Conservation (phyloP, 176 grass and related monocot genomes). For the Cymbopogon citratus region DNA sequence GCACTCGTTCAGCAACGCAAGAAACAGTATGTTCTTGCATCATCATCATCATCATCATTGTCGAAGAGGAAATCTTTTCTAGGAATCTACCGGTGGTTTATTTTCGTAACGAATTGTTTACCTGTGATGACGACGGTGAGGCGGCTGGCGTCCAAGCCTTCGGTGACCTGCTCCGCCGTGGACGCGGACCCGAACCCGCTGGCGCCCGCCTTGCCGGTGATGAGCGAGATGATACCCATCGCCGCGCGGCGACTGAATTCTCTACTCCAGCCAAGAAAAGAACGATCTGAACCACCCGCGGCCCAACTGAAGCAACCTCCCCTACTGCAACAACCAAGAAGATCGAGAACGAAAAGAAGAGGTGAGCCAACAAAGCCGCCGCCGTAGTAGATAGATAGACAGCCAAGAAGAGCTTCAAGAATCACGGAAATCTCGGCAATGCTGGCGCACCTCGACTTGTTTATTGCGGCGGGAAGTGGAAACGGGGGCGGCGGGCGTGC, state of each 20-base stretch:
- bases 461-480: neutral
- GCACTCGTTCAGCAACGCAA: neutral
- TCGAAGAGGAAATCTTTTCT: neutral
- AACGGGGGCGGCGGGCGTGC: neutral
- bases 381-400: neutral
- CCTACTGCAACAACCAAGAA: too few relatives aligned
- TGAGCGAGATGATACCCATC: constrained; percentile 60
- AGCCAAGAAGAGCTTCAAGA: neutral
- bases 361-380: neutral
- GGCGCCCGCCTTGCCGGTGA: constrained; percentile 65
- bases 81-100: neutral
- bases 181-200: constrained; percentile 78
- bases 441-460: constrained; percentile 2
- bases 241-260: neutral
- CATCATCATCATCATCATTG: neutral
- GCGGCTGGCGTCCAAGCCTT: constrained; percentile 44
- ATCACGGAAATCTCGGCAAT: constrained; percentile 1
- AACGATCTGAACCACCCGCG: neutral
- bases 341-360: neutral
- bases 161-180: constrained; percentile 93
- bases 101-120: neutral
- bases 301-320: neutral
- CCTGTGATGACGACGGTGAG: constrained; percentile 87
- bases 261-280: neutral
- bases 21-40: neutral